Evolutionary conservation across 225 moss, liverwort and hornwort species (phyloP).

Genomic region (Climacium dendroides): DNA sequence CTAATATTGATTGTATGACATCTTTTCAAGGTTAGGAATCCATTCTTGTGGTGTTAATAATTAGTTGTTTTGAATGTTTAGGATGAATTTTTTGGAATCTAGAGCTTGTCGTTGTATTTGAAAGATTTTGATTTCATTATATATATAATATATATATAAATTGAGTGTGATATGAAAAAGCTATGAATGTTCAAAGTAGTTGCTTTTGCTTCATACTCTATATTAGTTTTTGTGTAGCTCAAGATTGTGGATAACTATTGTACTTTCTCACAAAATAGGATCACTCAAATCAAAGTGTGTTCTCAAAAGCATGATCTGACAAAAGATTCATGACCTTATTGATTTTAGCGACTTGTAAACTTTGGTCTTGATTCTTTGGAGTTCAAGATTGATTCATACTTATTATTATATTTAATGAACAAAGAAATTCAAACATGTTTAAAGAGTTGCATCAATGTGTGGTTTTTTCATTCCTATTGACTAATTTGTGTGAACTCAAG

Average conservation of each 20-base stretch:
- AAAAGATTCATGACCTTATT: neutral
- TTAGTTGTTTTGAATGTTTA: neutral
- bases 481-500: neutral
- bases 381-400: neutral
- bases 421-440: neutral
- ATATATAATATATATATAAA: neutral
- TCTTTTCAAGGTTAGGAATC: neutral
- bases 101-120: no score
- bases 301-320: neutral
- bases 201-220: no score
- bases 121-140: no score
- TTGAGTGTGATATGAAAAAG: neutral
- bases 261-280: neutral
- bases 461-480: neutral
- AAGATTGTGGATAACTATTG: neutral
- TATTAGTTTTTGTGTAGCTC: no score
- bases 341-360: neutral
- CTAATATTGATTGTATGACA: neutral
- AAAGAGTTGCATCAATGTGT: neutral
- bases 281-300: neutral
- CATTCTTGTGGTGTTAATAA: neutral
- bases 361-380: neutral
- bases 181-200: neutral
- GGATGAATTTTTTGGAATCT: neutral
- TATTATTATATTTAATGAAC: neutral